A percentile compares a stretch with the other conserved stretches of the same genome.
phyloP scores from a whole-genome alignment of 768 basidiomycete genomes.

The Russula sp. region DNA sequence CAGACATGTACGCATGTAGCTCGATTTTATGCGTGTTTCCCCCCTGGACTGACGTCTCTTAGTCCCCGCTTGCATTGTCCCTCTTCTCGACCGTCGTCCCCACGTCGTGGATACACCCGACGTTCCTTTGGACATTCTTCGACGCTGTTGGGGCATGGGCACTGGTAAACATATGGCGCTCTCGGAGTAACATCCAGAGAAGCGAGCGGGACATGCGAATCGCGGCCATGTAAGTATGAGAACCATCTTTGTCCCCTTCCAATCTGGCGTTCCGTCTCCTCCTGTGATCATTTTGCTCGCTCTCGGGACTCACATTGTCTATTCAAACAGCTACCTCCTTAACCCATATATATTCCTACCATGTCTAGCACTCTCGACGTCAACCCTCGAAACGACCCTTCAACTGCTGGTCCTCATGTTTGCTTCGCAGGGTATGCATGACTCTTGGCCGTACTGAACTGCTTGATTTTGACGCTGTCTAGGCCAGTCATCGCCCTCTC shows the following conservation, averaged over 20 bases:
- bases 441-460: background rate
- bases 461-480: background rate
- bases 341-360: slow-evolving; percentile 87
- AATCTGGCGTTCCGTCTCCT: background rate
- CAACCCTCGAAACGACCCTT: slow-evolving; percentile 72
- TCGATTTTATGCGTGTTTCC: background rate
- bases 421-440: slow-evolving; percentile 52
- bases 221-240: slow-evolving; percentile 51
- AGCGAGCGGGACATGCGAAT: slow-evolving; percentile 53
- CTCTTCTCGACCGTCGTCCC: slow-evolving; percentile 69
- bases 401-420: slow-evolving; percentile 60
- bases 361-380: slow-evolving; percentile 73
- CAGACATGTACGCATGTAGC: slow-evolving; percentile 59
- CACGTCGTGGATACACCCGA: slow-evolving; percentile 37
- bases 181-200: slow-evolving; percentile 44
- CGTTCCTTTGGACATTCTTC: slow-evolving; percentile 59
- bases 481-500: slow-evolving; percentile 54
- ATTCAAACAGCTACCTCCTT: slow-evolving; percentile 59
- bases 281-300: background rate
- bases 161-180: slow-evolving; percentile 59
- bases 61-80: slow-evolving; percentile 80
- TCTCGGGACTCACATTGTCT: background rate
- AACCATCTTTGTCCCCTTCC: background rate
- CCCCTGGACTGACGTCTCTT: background rate
- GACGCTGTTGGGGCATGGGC: slow-evolving; percentile 67